Conservation (phyloP, 768 basidiomycete species). For the Kockovaella imperatae region DNA sequence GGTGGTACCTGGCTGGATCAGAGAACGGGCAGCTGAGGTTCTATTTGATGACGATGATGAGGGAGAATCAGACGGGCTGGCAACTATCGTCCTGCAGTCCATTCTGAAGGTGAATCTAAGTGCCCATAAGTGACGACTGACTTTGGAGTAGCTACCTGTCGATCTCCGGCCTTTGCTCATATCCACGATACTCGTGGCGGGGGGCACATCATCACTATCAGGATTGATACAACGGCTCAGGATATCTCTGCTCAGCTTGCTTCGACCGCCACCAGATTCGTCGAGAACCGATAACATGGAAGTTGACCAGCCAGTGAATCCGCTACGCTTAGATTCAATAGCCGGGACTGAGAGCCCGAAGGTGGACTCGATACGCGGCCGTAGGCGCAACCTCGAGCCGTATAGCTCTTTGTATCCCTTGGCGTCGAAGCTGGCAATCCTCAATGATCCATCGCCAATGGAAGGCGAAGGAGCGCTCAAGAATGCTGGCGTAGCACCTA, state of each 20-base stretch:
- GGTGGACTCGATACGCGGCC: slow-evolving; percentile 16
- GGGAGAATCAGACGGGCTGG: slow-evolving; percentile 66
- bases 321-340: slow-evolving; percentile 9
- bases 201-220: slow-evolving; percentile 84
- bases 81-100: slow-evolving; percentile 69
- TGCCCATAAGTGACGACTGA: background rate
- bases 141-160: slow-evolving; percentile 60
- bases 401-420: slow-evolving; percentile 68
- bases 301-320: background rate
- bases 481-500: slow-evolving; percentile 72
- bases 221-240: slow-evolving; percentile 89
- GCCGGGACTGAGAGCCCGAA: slow-evolving; percentile 11
- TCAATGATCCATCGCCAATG: slow-evolving; percentile 61
- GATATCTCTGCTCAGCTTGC: slow-evolving; percentile 60
- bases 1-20: slow-evolving; percentile 86
- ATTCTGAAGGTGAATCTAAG: slow-evolving; percentile 61
- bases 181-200: slow-evolving; percentile 74
- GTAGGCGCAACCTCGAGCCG: slow-evolving; percentile 54
- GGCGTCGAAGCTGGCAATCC: slow-evolving; percentile 63
- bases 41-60: slow-evolving; percentile 69
- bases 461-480: slow-evolving; percentile 10
- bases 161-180: slow-evolving; percentile 80
- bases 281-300: background rate
- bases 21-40: slow-evolving; percentile 83
- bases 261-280: slow-evolving; percentile 43